Evolutionary conservation across 192 early-diverging fungal species (phyloP).

Genomic region (Diversispora epigaea): DNA sequence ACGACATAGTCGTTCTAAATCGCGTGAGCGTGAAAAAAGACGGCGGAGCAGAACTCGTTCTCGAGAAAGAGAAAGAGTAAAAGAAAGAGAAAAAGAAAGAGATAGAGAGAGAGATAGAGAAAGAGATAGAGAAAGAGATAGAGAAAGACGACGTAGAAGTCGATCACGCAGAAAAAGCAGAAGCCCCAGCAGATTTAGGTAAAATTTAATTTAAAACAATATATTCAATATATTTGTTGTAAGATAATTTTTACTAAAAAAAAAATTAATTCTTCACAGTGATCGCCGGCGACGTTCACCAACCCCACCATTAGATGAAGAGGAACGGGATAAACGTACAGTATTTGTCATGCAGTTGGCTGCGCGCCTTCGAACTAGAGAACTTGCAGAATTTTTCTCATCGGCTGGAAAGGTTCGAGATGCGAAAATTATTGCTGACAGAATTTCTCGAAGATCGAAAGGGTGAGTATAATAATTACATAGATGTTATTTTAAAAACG

Average conservation of each 20-base stretch:
- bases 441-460: conserved; percentile 78
- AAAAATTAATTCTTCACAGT: conserved; percentile 16
- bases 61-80: conserved; percentile 28
- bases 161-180: conserved; percentile 39
- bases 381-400: conserved; percentile 87
- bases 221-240: not conserved
- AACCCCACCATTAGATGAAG: conserved; percentile 67
- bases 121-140: no score
- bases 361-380: conserved; percentile 68
- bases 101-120: not conserved
- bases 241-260: not conserved
- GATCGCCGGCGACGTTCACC: conserved; percentile 55
- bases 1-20: conserved; percentile 48
- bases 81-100: no score
- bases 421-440: conserved; percentile 84
- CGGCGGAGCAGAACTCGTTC: conserved; percentile 30
- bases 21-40: conserved; percentile 37
- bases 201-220: not conserved
- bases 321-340: conserved; percentile 85
- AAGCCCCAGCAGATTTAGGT: conserved; percentile 14
- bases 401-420: conserved; percentile 82
- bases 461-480: conserved; percentile 56
- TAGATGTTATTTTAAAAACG: not conserved
- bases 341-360: conserved; percentile 96
- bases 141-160: conserved; percentile 34